These are phyloP conservation scores for Fagus crenata DNA, from an alignment of 306 rosid genomes.

Conservation along the genomic window DNA sequence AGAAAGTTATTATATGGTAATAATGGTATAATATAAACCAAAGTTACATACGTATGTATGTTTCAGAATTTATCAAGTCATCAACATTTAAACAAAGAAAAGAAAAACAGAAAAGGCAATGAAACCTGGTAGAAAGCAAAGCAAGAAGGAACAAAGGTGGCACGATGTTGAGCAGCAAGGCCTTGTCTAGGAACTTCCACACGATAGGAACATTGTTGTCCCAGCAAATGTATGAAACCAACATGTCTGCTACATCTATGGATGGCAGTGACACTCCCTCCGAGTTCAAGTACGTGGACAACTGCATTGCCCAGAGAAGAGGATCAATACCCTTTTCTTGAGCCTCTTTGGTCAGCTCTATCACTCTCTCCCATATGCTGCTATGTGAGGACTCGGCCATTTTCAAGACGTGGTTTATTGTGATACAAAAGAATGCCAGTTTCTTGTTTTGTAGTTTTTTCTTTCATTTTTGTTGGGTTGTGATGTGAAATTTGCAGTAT, in stretches of 20 bases:
- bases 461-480: neutral
- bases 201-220: constrained; percentile 81
- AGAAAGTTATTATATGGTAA: neutral
- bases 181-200: constrained; percentile 95
- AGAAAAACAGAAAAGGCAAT: neutral
- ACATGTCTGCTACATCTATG: constrained; percentile 57
- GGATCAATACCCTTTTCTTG: constrained; percentile 86
- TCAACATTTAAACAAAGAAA: neutral
- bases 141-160: constrained; percentile 87
- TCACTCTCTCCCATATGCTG: constrained; percentile 55
- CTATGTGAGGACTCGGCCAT: constrained; percentile 45
- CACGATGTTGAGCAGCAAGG: constrained; percentile 60
- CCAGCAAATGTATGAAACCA: constrained; percentile 91
- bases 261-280: constrained; percentile 74
- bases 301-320: constrained; percentile 74
- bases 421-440: neutral
- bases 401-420: neutral
- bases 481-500: neutral
- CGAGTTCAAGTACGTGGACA: constrained; percentile 69
- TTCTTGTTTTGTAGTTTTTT: neutral
- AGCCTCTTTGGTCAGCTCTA: constrained; percentile 68
- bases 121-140: constrained; percentile 72
- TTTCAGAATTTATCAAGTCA: too few species aligned
- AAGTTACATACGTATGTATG: too few species aligned
- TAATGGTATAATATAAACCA: too few species aligned